Base-by-base conservation (phyloP, 306 rosid genomes). In the Begonia fuchsioides region DNA sequence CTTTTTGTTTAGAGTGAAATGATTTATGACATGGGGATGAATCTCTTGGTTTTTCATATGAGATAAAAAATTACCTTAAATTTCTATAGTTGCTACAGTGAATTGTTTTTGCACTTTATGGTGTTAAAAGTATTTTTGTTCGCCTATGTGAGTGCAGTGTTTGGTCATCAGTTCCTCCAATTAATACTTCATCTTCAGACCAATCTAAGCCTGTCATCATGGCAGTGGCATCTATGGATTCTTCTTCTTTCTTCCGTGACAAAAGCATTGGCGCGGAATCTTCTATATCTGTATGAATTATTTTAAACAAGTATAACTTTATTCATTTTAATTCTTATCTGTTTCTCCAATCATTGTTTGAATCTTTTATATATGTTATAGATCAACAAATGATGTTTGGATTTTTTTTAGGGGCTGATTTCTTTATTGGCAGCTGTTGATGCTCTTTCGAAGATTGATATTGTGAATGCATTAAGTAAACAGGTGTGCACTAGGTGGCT, bases 231-330 rank as follows among this genome's bases (percentile, higher is more conserved):
- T 83, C 96, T 15, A 83, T 87, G 96, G 96, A 87, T 65, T 76
- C 96, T 12, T 87, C 88, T 61, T 87, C 94, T n/a, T 83, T 87
- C 75, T 87, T 87, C 63, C 93, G 88, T 44, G 93, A 87, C 70
- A 78, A 78, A 72, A 76, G 67, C 72, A 74, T 73, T 19, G 94
- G 96, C 58, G 96, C 96, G 32, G 83, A 87, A 56, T 83, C 94
- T 50, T 93, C 94, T 19, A 72, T 87, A 57, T 87, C 96, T 58
- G 96, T 83, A 65, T 60, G 96, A 54, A 65, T 52, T 61, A 19
- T 56, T 53, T 12, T 19, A 40, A 55, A 39, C 48, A 49, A 14
- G 47, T 9, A 26, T 13, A 13, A 12, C 17, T 26, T 59, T 17
- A n/a, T 38, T 18, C 12, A 10, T 51, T 10, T 26, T 52, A 32